Conservation (phyloP, 306 rosid genomes). For the Oemleria cerasiformis region DNA sequence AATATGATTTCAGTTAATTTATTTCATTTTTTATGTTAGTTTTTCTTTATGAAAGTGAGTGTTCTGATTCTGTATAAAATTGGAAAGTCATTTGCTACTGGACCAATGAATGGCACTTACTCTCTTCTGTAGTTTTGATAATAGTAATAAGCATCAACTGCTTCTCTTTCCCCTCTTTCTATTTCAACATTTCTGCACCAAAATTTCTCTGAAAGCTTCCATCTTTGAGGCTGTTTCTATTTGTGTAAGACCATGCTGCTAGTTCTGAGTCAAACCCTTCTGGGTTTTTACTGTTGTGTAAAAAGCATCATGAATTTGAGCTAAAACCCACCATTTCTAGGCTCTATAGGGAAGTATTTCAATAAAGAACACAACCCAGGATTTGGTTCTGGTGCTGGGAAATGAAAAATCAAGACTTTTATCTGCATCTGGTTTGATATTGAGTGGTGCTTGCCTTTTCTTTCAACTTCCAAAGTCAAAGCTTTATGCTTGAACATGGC, state of each 20-base stretch:
- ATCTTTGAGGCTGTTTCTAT: constrained; percentile 10
- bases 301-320: constrained; percentile 13
- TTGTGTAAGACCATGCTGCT: constrained; percentile 10
- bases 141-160: constrained; percentile 7
- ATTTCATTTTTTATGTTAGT: neutral
- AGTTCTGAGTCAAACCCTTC: constrained; percentile 15
- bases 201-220: neutral
- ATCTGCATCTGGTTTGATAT: constrained; percentile 10
- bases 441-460: constrained; percentile 4
- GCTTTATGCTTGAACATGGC: constrained; percentile 31
- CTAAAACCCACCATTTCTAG: constrained; percentile 10
- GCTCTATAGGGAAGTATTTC: neutral
- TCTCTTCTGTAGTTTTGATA: constrained; percentile 3
- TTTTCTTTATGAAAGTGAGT: constrained; percentile 22
- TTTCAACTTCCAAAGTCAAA: constrained; percentile 16
- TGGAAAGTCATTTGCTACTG: neutral
- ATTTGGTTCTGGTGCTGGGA: constrained; percentile 21
- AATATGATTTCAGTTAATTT: neutral
- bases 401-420: constrained; percentile 15
- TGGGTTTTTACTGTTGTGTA: constrained; percentile 15
- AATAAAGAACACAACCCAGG: constrained; percentile 2
- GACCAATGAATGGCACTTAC: neutral
- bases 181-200: neutral
- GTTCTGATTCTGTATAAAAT: constrained; percentile 20
- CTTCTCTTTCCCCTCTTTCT: constrained; percentile 1